phyloP scores from a whole-genome alignment of 257 asterid species.

The Henckelia pumila region DNA sequence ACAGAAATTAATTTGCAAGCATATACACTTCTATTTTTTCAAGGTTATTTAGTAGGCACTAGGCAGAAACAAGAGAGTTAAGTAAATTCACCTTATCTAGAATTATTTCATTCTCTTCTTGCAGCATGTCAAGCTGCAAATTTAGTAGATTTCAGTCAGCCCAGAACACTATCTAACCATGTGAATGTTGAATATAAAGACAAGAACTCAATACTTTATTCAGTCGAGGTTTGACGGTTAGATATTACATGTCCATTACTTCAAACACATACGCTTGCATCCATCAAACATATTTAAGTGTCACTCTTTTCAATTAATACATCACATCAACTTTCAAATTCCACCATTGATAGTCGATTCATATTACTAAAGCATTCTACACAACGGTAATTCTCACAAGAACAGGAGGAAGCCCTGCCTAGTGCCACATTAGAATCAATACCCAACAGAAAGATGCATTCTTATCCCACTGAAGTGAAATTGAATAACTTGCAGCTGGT shows the following conservation, averaged over 20 bases:
- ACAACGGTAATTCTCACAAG: neutral
- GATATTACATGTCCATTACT: neutral
- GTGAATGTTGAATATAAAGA: neutral
- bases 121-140: constrained; percentile 96
- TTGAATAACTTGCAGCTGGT: constrained; percentile 21
- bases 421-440: neutral
- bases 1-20: constrained; percentile 17
- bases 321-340: neutral
- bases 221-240: neutral
- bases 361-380: neutral
- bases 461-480: constrained; percentile 16
- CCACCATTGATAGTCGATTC: neutral
- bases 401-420: neutral
- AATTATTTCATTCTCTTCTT: constrained; percentile 83
- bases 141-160: constrained; percentile 26
- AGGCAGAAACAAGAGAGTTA: constrained; percentile 18
- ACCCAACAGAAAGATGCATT: constrained; percentile 8
- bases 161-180: constrained; percentile 24
- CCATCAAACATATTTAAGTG: neutral
- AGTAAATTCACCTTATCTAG: constrained; percentile 74
- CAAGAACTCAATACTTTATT: neutral
- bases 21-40: constrained; percentile 2
- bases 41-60: constrained; percentile 9
- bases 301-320: neutral
- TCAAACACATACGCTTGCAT: neutral